Evolutionary conservation across 2,329 filamentous ascomycete species (phyloP), one percentile per base, ranked within the genome.

Genomic region (Fonsecaea multimorphosa): DNA sequence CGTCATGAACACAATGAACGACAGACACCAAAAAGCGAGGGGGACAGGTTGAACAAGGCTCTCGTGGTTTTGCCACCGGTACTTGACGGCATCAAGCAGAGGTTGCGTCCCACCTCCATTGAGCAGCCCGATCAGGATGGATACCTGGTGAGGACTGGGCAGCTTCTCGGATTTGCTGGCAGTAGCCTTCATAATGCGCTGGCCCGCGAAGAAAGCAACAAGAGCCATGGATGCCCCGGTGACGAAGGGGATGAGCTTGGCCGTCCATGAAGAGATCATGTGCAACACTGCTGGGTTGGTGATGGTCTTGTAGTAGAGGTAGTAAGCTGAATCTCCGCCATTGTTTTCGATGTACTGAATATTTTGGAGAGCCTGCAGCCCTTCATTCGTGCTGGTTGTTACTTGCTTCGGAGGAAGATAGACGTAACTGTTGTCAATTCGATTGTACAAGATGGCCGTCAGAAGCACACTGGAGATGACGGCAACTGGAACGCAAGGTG

Each of bases 181-280:
- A 11, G 68, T 68, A 9, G 62, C 62, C 24, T 66, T 51, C 38
- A 70, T 61, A 38, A 69, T 69, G 40, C 60, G 68, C 49, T 59
- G 64, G 31, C 61, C 67, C 1, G 67, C 67, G 31, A 69, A 68
- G 31, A 69, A 69, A n/a, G 62, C 65, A 3, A 69, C 59, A 22
- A 69, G 53, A 46, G 68, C 61, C 68, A 70, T 70, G 14, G 57
- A 60, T 8, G 57, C 62, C 16, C 66, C 58, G 19, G 67, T 67
- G 31, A 70, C 58, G 38, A 67, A 70, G 1, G 68, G 68, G 14
- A 70, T 69, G n/a, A 70, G 31, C 34, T 70, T 70, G 31, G 56
- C 64, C 0, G 68, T 67, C 52, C 60, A 61, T 12, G 67, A 66
- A 19, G 67, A 65, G 22, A 70, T 70, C 55, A 63, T 65, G 22